Evolutionary conservation across 2,329 filamentous ascomycete genomes (phyloP).

Genomic region (Magnaporthiopsis rhizophila): DNA sequence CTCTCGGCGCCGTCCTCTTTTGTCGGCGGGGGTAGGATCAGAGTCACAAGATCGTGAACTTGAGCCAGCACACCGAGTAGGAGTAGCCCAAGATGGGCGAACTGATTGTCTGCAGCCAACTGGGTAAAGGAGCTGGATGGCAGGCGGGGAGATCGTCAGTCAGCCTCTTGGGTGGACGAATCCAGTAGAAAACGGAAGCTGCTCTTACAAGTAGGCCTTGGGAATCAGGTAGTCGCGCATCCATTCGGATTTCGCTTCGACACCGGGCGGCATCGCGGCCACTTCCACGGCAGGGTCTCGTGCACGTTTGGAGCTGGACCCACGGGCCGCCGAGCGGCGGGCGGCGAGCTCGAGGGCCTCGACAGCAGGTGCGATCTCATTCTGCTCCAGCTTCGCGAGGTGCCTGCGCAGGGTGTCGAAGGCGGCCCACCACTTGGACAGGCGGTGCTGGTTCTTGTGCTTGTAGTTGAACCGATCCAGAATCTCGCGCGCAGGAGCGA

Average conservation of each 20-base stretch:
- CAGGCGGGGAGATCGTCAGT: too few species aligned
- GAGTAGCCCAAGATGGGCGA: conserved; percentile 62
- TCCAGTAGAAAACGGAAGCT: neutral
- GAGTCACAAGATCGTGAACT: conserved; percentile 37
- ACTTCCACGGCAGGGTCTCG: neutral
- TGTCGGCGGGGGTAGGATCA: conserved; percentile 21
- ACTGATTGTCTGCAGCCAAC: conserved; percentile 63
- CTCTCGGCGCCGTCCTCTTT: conserved; percentile 19
- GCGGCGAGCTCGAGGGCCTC: conserved; percentile 15
- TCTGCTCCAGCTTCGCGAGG: conserved; percentile 42
- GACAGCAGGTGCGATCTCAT: conserved; percentile 19
- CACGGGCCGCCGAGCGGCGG: neutral
- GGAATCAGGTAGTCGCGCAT: conserved; percentile 31
- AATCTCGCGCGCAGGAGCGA: conserved; percentile 39
- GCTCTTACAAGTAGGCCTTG: conserved; percentile 36
- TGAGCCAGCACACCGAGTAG: conserved; percentile 58
- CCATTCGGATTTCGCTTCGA: conserved; percentile 25
- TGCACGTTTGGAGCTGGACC: conserved; percentile 1
- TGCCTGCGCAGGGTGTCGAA: conserved; percentile 66
- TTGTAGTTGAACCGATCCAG: conserved; percentile 71
- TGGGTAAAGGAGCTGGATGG: conserved; percentile 54
- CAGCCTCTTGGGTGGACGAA: neutral
- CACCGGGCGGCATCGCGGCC: neutral
- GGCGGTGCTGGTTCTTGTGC: conserved; percentile 85
- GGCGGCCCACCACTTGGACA: conserved; percentile 70